Evolutionary conservation across 345 rosid species (phyloP).

Genomic region (Boechera retrofracta): DNA sequence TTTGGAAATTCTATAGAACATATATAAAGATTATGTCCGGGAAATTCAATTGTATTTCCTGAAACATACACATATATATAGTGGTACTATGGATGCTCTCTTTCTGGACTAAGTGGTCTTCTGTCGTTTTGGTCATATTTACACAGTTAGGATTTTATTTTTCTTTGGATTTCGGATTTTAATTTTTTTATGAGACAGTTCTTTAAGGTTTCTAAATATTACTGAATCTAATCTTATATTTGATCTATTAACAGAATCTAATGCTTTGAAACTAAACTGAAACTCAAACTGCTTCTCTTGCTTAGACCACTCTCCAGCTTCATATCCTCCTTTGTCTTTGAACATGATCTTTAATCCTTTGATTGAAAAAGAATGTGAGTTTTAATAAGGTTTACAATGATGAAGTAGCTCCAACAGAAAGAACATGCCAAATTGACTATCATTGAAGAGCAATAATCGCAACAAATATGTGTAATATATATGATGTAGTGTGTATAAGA

Average conservation of each 20-base stretch:
- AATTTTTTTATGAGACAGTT: neutral
- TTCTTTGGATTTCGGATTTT: slow-evolving; percentile 17
- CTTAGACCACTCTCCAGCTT: neutral
- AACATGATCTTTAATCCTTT: neutral
- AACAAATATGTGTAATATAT: neutral
- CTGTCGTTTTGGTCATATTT: slow-evolving; percentile 16
- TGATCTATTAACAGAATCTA: neutral
- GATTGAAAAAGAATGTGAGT: neutral
- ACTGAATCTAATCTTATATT: neutral
- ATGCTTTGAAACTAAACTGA: neutral
- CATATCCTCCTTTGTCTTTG: neutral
- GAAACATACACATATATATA: slow-evolving; percentile 14
- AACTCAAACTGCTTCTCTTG: neutral
- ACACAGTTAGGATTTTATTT: slow-evolving; percentile 8
- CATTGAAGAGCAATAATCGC: neutral
- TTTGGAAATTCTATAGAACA: slow-evolving; percentile 12
- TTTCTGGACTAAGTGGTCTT: slow-evolving; percentile 21
- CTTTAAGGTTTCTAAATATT: neutral
- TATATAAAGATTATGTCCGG: neutral
- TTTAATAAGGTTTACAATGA: neutral
- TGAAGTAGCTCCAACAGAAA: neutral
- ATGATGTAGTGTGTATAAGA: no score
- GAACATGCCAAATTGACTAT: neutral
- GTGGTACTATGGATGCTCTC: slow-evolving; percentile 17
- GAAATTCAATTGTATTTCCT: slow-evolving; percentile 19